Evolutionary conservation across 306 rosid genomes (phyloP), one percentile per base, ranked within the genome.

Genomic region (Cicer chorassanicum): DNA sequence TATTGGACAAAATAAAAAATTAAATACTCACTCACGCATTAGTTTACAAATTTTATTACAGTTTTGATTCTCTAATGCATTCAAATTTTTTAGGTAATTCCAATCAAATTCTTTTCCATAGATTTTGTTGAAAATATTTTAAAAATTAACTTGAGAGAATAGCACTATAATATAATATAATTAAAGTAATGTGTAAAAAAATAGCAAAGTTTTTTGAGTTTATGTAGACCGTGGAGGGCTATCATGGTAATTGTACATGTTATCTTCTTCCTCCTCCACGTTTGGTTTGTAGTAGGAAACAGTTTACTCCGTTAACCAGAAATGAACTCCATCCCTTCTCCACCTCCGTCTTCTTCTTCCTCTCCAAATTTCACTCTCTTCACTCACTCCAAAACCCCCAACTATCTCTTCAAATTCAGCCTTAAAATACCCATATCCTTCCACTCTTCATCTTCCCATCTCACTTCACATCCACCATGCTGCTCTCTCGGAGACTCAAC

Each of bases 361-460:
- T 83, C 89, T 69, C 56, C 87, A 55, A 87, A 44, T 77, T 82
- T 85, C 81, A 78, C 81, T 49, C 65, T 88, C 76, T 82, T 88
- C 87, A 73, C 88, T 80, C 77, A 91, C n/a, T 63, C 90, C 19
- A 89, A 88, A 41, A 88, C 49, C 67, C 70, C 89, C n/a, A 82
- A 54, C 65, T 5, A 56, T 9, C 65, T 74, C 73, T 72, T 83
- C 83, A 88, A 86, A 3, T 81, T 84, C 90, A 56, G 54, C 73
- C 79, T 77, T 83, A 84, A 83, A 72, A 38, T 82, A 14, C 85
- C 88, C 74, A 41, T 87, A 10, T 77, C 89, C 70, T 78, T 82
- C 68, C 90, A 81, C 60, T 82, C 80, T 18, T 51, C 85, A 5
- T n/a, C 83, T 14, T 55, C 75, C 13, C 73, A 72, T 60, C 62